Conservation (phyloP, 352 stramenopile genomes). For the Pythium pyrilobum region DNA sequence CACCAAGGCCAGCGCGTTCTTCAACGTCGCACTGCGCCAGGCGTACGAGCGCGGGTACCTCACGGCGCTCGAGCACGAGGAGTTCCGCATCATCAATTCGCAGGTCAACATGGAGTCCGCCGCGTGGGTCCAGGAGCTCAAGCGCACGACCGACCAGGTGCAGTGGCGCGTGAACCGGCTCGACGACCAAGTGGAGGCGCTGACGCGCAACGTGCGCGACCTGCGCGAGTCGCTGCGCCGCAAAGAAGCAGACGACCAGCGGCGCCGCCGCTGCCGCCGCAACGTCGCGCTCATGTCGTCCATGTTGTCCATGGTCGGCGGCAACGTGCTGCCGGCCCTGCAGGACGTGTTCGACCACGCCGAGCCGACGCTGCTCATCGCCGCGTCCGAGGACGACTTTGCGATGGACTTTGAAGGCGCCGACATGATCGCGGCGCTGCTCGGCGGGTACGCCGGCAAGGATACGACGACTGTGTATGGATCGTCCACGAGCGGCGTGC, state of each 20-base stretch:
- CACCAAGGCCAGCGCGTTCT: constrained; percentile 12
- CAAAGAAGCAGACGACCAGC: constrained; percentile 6
- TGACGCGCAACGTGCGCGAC: constrained; percentile 1
- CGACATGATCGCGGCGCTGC: background rate
- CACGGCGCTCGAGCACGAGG: constrained; percentile 3
- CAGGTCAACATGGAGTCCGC: constrained; percentile 16
- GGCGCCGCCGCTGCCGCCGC: constrained; percentile 1
- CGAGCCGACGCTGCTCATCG: constrained; percentile 1
- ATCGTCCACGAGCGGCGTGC: too few species aligned
- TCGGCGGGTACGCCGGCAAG: too few species aligned
- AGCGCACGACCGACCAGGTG: constrained; percentile 7
- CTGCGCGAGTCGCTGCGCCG: constrained; percentile 8
- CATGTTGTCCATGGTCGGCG: constrained; percentile 3
- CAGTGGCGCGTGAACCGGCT: constrained; percentile 9
- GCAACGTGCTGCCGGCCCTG: constrained; percentile 1
- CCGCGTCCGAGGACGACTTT: background rate
- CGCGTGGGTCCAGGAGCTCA: constrained; percentile 13
- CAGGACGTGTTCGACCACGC: constrained; percentile 7
- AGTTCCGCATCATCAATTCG: constrained; percentile 9
- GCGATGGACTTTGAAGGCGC: background rate
- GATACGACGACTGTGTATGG: too few species aligned
- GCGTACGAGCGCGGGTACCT: background rate
- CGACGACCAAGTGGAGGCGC: constrained; percentile 8
- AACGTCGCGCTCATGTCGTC: constrained; percentile 10
- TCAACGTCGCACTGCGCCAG: constrained; percentile 8